Evolutionary conservation across 345 rosid species (phyloP), one percentile per base, ranked within the genome.

Genomic region (Gossypium mustelinum): DNA sequence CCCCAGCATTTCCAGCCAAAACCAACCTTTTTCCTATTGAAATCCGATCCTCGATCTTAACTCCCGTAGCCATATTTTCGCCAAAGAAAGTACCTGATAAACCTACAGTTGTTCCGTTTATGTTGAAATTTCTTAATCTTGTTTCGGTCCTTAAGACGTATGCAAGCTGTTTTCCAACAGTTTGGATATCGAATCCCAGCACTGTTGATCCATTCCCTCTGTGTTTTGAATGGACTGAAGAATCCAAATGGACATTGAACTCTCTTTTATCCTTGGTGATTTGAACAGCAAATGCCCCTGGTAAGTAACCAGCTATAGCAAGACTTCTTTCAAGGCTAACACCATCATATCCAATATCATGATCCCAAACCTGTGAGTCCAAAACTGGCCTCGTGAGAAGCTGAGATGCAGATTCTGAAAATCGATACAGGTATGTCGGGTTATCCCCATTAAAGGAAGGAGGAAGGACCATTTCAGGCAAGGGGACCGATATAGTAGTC

Each of bases 171-270:
- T 81, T 81, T 75, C 88, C 81, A 25, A 85, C 43, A n/a, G 78
- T 70, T 72, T 83, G 88, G 60, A 81, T 72, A 47, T 85, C 83
- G 5, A 85, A 77, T 41, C 86, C 88, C 39, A 77, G 85, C 85
- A 83, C 76, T 44, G 84, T 73, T 9, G 85, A 85, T 81, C 80
- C 79, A 11, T 68, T 83, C 29, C 59, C 79, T 16, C 78, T 74
- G 64, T 76, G 58, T 77, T 81, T 81, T 4, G 82, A 82, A 29
- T 68, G 75, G 5, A 85, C 55, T 24, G 84, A 83, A 69, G 85
- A 86, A 78, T 80, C 81, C 20, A 85, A 65, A 69, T 77, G 79
- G 68, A 82, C 55, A 17, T 61, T 80, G 72, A 86, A 84, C 24
- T 80, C 79, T 65, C 59, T 79, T 74, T 85, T 87, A 34, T 81